Evolutionary conservation across 1,284 basidiomycete species (phyloP).

Genomic region (Microbotryum intermedium): DNA sequence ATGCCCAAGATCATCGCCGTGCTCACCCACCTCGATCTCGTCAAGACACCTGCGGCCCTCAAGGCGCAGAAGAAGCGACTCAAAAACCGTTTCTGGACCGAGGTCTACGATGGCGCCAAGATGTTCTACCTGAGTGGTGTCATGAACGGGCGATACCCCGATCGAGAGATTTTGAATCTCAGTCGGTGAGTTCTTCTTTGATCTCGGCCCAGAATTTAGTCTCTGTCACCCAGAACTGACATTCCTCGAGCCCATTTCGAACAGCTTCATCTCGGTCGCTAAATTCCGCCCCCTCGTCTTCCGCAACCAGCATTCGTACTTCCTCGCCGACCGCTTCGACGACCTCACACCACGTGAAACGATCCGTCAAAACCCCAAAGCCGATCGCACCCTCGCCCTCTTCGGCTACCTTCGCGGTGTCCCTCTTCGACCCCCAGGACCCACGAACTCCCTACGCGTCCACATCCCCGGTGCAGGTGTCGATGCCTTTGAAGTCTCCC

Average conservation of each 20-base stretch:
- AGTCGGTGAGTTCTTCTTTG: slow-evolving; percentile 47
- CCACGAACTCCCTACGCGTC: slow-evolving; percentile 64
- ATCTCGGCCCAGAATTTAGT: too few species aligned
- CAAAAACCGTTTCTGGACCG: slow-evolving; percentile 99
- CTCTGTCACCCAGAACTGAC: too few species aligned
- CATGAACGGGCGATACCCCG: slow-evolving; percentile 95
- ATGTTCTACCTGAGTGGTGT: slow-evolving; percentile 97
- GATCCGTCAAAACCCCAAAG: slow-evolving; percentile 73
- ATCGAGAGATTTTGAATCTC: slow-evolving; percentile 91
- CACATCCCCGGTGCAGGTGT: slow-evolving; percentile 95
- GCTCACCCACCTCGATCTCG: slow-evolving; percentile 91
- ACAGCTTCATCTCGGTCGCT: slow-evolving; percentile 87
- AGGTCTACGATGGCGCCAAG: slow-evolving; percentile 97
- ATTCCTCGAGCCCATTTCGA: not conserved
- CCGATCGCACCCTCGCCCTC: slow-evolving; percentile 79
- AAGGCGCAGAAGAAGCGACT: slow-evolving; percentile 88
- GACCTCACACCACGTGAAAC: slow-evolving; percentile 85
- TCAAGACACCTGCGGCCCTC: slow-evolving; percentile 82
- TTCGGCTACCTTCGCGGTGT: slow-evolving; percentile 94
- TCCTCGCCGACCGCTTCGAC: slow-evolving; percentile 91
- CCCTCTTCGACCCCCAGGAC: slow-evolving; percentile 52
- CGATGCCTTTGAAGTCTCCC: slow-evolving; percentile 47
- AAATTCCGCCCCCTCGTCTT: slow-evolving; percentile 97
- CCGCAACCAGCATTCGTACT: slow-evolving; percentile 88
- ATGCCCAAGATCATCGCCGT: slow-evolving; percentile 98